Percentiles rank a stretch among this genome's conserved stretches.
Conservation (phyloP, 2,329 filamentous ascomycete genomes). For the Fusarium kyushuense region DNA sequence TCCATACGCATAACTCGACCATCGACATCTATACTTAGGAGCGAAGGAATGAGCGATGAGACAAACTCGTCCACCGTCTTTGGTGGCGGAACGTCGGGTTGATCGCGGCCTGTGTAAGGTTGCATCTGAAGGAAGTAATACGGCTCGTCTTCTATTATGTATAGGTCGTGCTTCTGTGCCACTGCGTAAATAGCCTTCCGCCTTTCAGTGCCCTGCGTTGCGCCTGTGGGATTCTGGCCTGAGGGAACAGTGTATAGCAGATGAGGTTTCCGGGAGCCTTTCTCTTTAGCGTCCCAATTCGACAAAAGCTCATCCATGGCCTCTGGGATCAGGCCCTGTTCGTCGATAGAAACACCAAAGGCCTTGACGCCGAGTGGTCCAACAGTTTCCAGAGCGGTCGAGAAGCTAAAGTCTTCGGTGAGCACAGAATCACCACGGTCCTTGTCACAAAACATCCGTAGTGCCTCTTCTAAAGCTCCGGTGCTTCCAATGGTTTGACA, state of each 20-base stretch:
- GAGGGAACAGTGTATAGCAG: slow-evolving; percentile 74
- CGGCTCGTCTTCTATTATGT: slow-evolving; percentile 91
- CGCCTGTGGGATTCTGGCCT: slow-evolving; percentile 91
- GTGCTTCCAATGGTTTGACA: slow-evolving; percentile 89
- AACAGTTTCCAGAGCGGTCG: slow-evolving; percentile 73
- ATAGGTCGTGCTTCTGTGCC: slow-evolving; percentile 85
- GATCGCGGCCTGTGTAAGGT: slow-evolving; percentile 71
- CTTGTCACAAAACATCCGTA: slow-evolving; percentile 81
- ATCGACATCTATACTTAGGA: slow-evolving; percentile 84
- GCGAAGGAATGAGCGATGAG: slow-evolving; percentile 69
- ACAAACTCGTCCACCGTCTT: slow-evolving; percentile 78
- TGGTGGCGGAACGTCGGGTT: slow-evolving; percentile 66
- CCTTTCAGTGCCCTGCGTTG: slow-evolving; percentile 78
- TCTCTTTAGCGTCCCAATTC: slow-evolving; percentile 61
- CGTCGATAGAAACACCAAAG: slow-evolving; percentile 65
- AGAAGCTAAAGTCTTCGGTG: slow-evolving; percentile 93
- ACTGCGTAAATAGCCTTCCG: slow-evolving; percentile 80
- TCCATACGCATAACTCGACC: slow-evolving; percentile 91
- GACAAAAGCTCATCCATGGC: slow-evolving; percentile 64
- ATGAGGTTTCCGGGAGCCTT: slow-evolving; percentile 64
- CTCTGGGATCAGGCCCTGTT: slow-evolving; percentile 64
- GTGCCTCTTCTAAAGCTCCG: slow-evolving; percentile 82
- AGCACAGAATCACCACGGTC: slow-evolving; percentile 81
- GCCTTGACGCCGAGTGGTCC: slow-evolving; percentile 64
- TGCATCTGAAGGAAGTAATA: slow-evolving; percentile 96